Percentiles rank a stretch among this genome's conserved stretches.
Conservation (phyloP, 495 filamentous ascomycete species). For the Glonium stellatum region DNA sequence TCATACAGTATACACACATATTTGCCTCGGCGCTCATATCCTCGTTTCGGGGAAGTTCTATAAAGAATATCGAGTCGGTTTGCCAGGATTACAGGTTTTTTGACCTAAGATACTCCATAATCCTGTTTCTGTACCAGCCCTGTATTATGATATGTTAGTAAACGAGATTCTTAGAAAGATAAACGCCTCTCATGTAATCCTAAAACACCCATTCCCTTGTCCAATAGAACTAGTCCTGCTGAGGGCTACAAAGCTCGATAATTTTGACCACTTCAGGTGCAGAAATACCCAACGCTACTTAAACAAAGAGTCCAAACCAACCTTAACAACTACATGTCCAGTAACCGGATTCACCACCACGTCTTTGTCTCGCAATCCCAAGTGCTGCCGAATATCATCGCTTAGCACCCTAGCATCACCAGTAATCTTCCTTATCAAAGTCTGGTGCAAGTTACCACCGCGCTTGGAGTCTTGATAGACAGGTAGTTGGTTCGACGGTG, state of each 20-base stretch:
- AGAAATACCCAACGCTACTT: too few species aligned
- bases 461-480: constrained; percentile 72
- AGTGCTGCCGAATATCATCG: constrained; percentile 32
- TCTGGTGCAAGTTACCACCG: constrained; percentile 70
- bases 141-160: background rate
- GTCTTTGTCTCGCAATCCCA: constrained; percentile 32
- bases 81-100: constrained; percentile 1
- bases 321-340: constrained; percentile 32
- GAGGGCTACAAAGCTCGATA: too few species aligned
- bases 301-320: background rate
- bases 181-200: background rate
- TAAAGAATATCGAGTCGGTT: too few species aligned
- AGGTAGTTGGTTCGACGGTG: constrained; percentile 61
- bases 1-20: too few species aligned
- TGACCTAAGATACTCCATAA: constrained; percentile 4
- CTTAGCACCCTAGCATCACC: constrained; percentile 45
- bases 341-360: constrained; percentile 36
- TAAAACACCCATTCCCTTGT: too few species aligned
- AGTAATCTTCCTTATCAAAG: constrained; percentile 68
- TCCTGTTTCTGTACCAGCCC: constrained; percentile 6
- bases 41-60: too few species aligned
- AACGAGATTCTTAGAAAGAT: background rate
- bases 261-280: too few species aligned
- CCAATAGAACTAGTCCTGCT: too few species aligned
- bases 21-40: too few species aligned